Evolutionary conservation across 306 rosid genomes (phyloP).

Genomic region (Aeschynomene evenia): DNA sequence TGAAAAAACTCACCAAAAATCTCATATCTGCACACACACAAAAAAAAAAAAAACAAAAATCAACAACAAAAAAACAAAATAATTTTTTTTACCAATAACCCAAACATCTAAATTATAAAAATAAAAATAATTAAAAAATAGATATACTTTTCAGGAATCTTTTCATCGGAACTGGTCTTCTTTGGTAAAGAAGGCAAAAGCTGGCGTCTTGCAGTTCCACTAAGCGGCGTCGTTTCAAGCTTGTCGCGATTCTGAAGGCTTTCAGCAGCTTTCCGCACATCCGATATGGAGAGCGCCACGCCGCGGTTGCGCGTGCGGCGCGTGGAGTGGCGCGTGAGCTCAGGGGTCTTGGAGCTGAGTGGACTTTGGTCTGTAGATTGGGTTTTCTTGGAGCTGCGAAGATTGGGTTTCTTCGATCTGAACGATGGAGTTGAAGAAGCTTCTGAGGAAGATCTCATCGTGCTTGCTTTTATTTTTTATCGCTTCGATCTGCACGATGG

Average conservation of each 20-base stretch:
- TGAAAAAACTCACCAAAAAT: slow-evolving; percentile 53
- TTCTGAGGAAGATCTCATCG: slow-evolving; percentile 31
- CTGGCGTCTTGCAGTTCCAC: slow-evolving; percentile 38
- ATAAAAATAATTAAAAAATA: background rate
- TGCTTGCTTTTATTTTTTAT: background rate
- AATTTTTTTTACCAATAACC: background rate
- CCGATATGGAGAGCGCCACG: slow-evolving; percentile 46
- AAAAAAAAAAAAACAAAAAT: background rate
- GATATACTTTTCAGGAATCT: slow-evolving; percentile 59
- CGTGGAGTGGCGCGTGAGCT: slow-evolving; percentile 2
- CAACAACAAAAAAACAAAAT: background rate
- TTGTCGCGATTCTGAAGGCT: slow-evolving; percentile 32
- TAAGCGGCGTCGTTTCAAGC: slow-evolving; percentile 15
- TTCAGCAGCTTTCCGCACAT: slow-evolving; percentile 45
- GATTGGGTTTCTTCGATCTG: slow-evolving; percentile 1
- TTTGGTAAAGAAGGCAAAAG: slow-evolving; percentile 28
- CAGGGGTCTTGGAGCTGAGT: slow-evolving; percentile 45
- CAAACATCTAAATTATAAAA: background rate
- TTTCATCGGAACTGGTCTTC: slow-evolving; percentile 7
- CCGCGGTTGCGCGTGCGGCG: slow-evolving; percentile 47
- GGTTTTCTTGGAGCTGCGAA: slow-evolving; percentile 30
- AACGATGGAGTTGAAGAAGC: slow-evolving; percentile 30
- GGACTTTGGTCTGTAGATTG: slow-evolving; percentile 16
- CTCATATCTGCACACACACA: slow-evolving; percentile 50
- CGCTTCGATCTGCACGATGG: background rate